Base-by-base conservation (phyloP, 1,139 yeast genomes). In the Hyphopichia fennica region DNA sequence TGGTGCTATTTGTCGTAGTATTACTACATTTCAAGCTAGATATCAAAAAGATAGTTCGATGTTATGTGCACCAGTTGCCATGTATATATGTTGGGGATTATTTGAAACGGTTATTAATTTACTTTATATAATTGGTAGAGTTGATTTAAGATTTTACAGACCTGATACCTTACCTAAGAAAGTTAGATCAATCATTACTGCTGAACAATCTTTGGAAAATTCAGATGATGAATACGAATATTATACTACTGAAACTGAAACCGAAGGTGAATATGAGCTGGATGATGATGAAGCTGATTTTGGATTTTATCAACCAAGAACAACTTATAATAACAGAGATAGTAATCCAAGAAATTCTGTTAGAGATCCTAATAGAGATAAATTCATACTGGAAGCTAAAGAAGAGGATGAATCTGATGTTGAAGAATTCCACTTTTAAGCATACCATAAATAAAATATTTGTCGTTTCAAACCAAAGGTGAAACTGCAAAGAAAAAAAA, bases 121-220 rank as follows among this genome's bases (percentile, higher is more conserved):
- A 10, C 42, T 79, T 31, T 79, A 77, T 56, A 55, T 82, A 41
- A 57, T 77, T 20, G 75, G 77, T 35, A 67, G 88, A 52, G 73
- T 79, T 38, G 88, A 82, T 56, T 67, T 82, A 51, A 69, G 88
- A 52, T 82, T 82, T 62, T 82, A 82, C 69, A 78, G 83, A 58
- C 87, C 87, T n/a, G 87, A 81, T 53, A 54, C 55, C 39, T 58
- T 73, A 42, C 63, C 66, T 14, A 43, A 50, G 16, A 54, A 50
- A 38, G 65, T 62, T 16, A 47, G 65, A 28, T 46, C 54, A 15
- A 61, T 63, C 37, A 57, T 62, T 41, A 62, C 67, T 3, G 66
- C 67, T 7, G 59, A 63, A 38, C 67, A 62, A 43, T 51, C 63
- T 2, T 45, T 55, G 44, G 51, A 53, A 37, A 61, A 56, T 2